Conservation (phyloP, 305 asterid genomes). For the Fraxinus platypoda region DNA sequence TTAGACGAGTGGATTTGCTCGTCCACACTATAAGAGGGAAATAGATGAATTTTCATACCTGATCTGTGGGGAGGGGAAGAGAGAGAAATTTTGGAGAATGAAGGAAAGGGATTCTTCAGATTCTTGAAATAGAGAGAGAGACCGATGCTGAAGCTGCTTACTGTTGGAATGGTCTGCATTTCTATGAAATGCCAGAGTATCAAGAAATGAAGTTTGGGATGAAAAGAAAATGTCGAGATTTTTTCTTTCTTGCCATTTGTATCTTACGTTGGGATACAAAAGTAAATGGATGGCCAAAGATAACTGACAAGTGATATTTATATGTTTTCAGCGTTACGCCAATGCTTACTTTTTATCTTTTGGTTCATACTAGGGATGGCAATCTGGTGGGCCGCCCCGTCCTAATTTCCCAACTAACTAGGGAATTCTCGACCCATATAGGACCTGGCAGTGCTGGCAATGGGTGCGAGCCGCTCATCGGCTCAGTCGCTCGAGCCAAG, state of each 20-base stretch:
- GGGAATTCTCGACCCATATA: not conserved
- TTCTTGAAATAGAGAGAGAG: constrained; percentile 30
- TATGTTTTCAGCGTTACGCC: not conserved
- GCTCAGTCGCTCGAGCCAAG: not conserved
- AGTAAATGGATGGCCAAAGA: not conserved
- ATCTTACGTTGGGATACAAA: not conserved
- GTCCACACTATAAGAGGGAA: not conserved
- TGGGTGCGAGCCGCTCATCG: not conserved
- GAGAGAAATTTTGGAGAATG: constrained; percentile 27
- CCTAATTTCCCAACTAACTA: not conserved
- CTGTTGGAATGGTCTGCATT: constrained; percentile 31
- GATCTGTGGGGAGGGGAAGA: constrained; percentile 22
- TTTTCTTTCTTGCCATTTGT: not conserved
- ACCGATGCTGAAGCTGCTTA: constrained; percentile 17
- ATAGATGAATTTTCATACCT: not conserved
- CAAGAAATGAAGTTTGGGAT: not conserved
- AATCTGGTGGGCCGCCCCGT: not conserved
- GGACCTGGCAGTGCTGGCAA: not conserved
- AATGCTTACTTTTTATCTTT: not conserved
- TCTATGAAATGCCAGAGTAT: constrained; percentile 17
- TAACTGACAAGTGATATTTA: constrained; percentile 1
- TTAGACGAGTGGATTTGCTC: not conserved
- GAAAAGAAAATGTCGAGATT: not conserved
- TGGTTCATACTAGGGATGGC: not conserved
- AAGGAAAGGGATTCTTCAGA: constrained; percentile 14